These are phyloP conservation scores for Kockovaella imperatae DNA, from an alignment of 768 basidiomycete species.

Conservation along the genomic window DNA sequence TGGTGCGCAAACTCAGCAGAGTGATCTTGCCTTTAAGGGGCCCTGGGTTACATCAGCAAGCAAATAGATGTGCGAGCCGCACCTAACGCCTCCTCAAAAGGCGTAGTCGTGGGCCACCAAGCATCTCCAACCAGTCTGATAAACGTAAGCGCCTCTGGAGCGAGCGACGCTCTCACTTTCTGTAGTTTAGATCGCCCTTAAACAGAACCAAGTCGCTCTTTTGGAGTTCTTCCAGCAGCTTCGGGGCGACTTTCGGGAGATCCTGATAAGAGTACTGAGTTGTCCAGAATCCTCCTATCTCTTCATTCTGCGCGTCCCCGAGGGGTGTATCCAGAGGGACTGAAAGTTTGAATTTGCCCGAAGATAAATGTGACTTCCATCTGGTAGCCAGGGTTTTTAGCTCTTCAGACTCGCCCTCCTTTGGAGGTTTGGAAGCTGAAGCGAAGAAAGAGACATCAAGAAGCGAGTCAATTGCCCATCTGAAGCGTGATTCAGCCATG, in stretches of 20 bases:
- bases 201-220: slow-evolving; percentile 39
- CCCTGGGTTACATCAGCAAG: slow-evolving; percentile 54
- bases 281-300: slow-evolving; percentile 42
- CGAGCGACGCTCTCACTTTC: slow-evolving; percentile 57
- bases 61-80: slow-evolving; percentile 1
- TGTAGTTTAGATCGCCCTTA: slow-evolving; percentile 62
- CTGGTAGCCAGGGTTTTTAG: slow-evolving; percentile 59
- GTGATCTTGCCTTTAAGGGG: slow-evolving; percentile 72
- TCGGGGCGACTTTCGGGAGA: slow-evolving; percentile 36
- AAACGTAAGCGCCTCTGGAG: slow-evolving; percentile 1
- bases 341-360: slow-evolving; percentile 65
- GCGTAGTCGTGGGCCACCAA: slow-evolving; percentile 72
- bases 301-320: slow-evolving; percentile 48
- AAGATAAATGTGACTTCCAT: slow-evolving; percentile 64
- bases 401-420: slow-evolving; percentile 27
- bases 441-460: slow-evolving; percentile 55
- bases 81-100: slow-evolving; percentile 61
- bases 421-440: slow-evolving; percentile 30
- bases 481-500: slow-evolving; percentile 2
- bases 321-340: slow-evolving; percentile 57
- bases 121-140: slow-evolving; percentile 84
- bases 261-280: slow-evolving; percentile 42
- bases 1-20: slow-evolving; percentile 76
- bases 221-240: slow-evolving; percentile 50
- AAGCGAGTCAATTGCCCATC: slow-evolving; percentile 52